Base-by-base conservation (phyloP, 1,284 basidiomycete genomes). In the Stereum hirsutum region DNA sequence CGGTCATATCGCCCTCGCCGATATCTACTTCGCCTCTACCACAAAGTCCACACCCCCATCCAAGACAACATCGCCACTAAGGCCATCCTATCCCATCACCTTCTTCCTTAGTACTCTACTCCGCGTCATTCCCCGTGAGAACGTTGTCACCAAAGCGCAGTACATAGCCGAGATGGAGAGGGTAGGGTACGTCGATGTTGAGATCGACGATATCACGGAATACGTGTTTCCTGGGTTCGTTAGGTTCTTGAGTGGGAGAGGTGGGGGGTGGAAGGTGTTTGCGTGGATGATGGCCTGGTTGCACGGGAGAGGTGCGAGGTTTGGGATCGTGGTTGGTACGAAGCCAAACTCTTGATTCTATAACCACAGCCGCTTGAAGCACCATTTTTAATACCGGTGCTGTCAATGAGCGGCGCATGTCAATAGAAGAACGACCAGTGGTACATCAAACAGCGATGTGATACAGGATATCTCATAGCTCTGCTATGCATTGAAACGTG, bases 221-320 rank as follows among this genome's bases (percentile, higher is more conserved):
- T 59, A 74, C 44, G 83, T 86, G 10, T 84, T 80, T 56, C 70
- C 73, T 25, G 70, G 72, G 1, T 80, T 86, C 52, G 58, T 66
- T 1, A 30, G 36, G 7, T 80, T 81, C 54, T 53, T 86, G 30
- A 61, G 59, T 39, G 49, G 46, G 12, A 60, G 67, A 42, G 72
- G 71, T 5, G 35, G 56, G 12, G 59, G 60, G n/a, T 73, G 70
- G 70, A 57, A 55, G 50, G n/a, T 68, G 3, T 74, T 79, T 41
- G 69, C 59, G 5, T 47, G 36, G 21, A 44, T 69, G 2, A 54
- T 81, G 5, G 55, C 61, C n/a, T 55, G 61, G 50, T 68, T 70
- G 48, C 59, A 60, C 6, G 54, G 53, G 12, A 52, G 56, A 6
- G 77, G 76, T 4, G 72, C 72, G 49, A 67, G 67, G 33, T 84